Evolutionary conservation across 495 filamentous ascomycete species (phyloP), one percentile per base, ranked within the genome.

Genomic region (Patellaria atrata): DNA sequence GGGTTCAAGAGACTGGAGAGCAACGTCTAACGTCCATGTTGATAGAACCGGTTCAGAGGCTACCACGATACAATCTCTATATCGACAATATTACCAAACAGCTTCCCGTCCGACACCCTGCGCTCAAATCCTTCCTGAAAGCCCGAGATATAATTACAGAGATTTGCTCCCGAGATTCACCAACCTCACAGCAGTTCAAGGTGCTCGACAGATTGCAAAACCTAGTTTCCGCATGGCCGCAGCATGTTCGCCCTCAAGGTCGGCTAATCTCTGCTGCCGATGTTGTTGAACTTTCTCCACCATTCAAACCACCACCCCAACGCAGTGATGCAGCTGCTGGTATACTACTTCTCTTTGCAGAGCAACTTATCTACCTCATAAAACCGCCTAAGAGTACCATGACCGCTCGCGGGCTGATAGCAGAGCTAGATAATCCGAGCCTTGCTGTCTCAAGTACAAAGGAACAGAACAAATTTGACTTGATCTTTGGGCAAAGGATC

Each of bases 11-110:
- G 35, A 79, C 76, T 7, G 91, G 89, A 24, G 89, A 99, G 52
- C 91, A 99, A 48, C 66, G 73, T 36, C 63, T 99, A 20, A 82
- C 83, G 24, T 94, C 86, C n/a, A 64, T 86, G 33, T 65, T 96
- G 27, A 96, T 96, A 57, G 89, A 99, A 57, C 89, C 89, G 1
- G 85, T 99, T 6, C 89, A 99, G 54, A 69, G 89, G 16, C 67
- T 99, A 33, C 89, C 89, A 24, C 79, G 89, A 4, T 99, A 99
- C 55, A 93, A 79, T 51, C 63, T 99, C 5, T 75, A 94, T 44
- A 93, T 99, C 43, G 91, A 96, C 58, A 86, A 87, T 43, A 94
- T 99, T 56, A 68, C 82, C 33, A 72, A 74, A 41, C 77, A 74
- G 42, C 65, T 99, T 7, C 85, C 87, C 5, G 65, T 81, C 24